phyloP scores from a whole-genome alignment of 2,329 filamentous ascomycete genomes.

The Cordyceps cateniannulata region DNA sequence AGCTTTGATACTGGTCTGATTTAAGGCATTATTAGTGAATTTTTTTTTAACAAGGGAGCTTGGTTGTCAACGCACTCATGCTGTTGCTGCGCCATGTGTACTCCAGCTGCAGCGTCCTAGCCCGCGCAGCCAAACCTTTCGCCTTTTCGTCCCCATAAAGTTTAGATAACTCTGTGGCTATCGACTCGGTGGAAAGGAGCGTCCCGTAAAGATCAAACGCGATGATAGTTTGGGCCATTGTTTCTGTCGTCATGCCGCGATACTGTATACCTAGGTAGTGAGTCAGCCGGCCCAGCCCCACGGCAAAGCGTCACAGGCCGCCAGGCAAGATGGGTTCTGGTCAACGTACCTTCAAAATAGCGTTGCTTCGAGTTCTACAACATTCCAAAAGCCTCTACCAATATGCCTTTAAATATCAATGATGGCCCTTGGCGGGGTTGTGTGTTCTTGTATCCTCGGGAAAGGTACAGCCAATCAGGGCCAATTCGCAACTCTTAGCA shows the following conservation, averaged over 20 bases:
- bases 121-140: conserved; percentile 49
- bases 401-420: neutral
- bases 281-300: neutral
- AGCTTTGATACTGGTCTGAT: conserved; percentile 44
- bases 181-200: conserved; percentile 64
- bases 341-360: neutral
- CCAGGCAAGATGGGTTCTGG: neutral
- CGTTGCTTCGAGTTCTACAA: neutral
- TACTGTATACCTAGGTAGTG: conserved; percentile 1
- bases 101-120: conserved; percentile 66
- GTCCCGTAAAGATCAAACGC: conserved; percentile 75
- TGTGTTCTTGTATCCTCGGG: neutral
- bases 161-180: conserved; percentile 50
- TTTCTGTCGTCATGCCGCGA: neutral
- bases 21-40: too few relatives aligned
- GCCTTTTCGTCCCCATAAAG: conserved; percentile 54
- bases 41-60: too few relatives aligned
- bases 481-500: neutral
- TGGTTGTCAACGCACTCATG: conserved; percentile 51
- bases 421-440: neutral
- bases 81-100: conserved; percentile 71
- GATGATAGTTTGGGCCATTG: conserved; percentile 38
- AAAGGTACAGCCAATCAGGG: conserved; percentile 1
- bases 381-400: neutral
- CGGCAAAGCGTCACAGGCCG: neutral